Conservation (phyloP, 257 asterid species). For the Nicotiana benthamiana region DNA sequence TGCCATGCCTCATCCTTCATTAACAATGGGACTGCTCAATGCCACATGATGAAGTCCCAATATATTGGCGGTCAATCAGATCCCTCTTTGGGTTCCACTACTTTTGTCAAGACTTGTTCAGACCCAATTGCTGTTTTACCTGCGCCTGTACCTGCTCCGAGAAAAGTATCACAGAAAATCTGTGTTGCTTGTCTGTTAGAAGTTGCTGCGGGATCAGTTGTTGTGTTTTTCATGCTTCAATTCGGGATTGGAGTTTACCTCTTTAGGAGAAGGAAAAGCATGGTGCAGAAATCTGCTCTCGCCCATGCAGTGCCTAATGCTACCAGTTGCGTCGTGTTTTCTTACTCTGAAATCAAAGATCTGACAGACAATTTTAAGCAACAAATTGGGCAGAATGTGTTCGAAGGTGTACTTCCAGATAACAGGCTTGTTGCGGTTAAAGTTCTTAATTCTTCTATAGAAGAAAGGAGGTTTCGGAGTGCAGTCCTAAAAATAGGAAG, state of each 20-base stretch:
- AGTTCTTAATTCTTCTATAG: slow-evolving; percentile 14
- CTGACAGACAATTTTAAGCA: slow-evolving; percentile 34
- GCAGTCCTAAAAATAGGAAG: slow-evolving; percentile 26
- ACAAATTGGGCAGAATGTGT: slow-evolving; percentile 30
- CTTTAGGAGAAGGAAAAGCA: slow-evolving; percentile 15
- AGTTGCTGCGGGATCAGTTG: slow-evolving; percentile 15
- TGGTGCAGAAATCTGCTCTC: slow-evolving; percentile 13
- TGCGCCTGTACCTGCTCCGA: background rate
- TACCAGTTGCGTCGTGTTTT: slow-evolving; percentile 17
- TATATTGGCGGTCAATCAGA: slow-evolving; percentile 31
- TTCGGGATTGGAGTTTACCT: slow-evolving; percentile 18
- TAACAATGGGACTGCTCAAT: slow-evolving; percentile 25
- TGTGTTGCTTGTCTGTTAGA: slow-evolving; percentile 28
- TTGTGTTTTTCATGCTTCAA: slow-evolving; percentile 21
- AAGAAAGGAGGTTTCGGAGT: slow-evolving; percentile 27
- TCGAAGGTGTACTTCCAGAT: slow-evolving; percentile 22
- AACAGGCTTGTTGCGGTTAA: slow-evolving; percentile 26
- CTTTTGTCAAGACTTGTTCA: slow-evolving; percentile 28
- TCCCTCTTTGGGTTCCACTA: slow-evolving; percentile 23
- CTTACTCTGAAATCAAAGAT: slow-evolving; percentile 25
- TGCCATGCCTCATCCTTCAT: slow-evolving; percentile 35
- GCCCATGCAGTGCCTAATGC: slow-evolving; percentile 16
- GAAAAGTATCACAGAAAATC: slow-evolving; percentile 1
- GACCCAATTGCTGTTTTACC: slow-evolving; percentile 35
- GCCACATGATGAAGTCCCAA: slow-evolving; percentile 24